A percentile compares a stretch with the other conserved stretches of the same genome.
Evolutionary conservation across 2,329 filamentous ascomycete species (phyloP).

Genomic region (Clonostachys byssicola): DNA sequence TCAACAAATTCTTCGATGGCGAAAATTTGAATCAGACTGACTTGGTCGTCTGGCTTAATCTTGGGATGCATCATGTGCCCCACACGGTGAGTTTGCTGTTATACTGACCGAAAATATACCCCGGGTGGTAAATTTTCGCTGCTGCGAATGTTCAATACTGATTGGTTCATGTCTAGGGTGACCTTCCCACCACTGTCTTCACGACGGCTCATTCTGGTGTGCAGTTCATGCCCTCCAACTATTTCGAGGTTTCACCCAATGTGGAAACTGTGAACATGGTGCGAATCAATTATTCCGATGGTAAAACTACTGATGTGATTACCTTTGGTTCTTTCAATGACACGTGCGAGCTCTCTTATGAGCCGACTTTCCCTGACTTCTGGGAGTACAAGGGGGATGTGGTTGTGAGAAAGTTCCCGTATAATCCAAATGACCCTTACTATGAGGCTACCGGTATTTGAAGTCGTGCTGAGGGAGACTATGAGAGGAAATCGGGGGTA

Average conservation of each 20-base stretch:
- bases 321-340: no score
- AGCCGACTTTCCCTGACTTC: not conserved
- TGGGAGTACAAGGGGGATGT: conserved; percentile 9
- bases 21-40: conserved; percentile 29
- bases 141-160: no score
- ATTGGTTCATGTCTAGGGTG: conserved; percentile 7
- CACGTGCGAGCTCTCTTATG: not conserved
- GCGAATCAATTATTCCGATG: no score
- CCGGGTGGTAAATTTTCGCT: no score
- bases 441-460: no score
- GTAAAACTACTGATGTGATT: no score
- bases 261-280: no score
- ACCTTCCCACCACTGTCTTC: conserved; percentile 39
- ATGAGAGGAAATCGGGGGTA: no score
- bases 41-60: conserved; percentile 45
- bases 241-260: no score
- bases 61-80: conserved; percentile 55
- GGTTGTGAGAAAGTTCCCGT: conserved; percentile 10
- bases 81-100: conserved; percentile 22
- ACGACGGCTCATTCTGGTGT: conserved; percentile 4
- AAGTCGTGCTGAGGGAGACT: no score
- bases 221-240: conserved; percentile 1
- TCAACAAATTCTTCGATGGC: conserved; percentile 38
- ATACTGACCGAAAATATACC: no score
- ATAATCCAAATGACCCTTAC: conserved; percentile 7